Evolutionary conservation across 371 early-diverging fungal genomes (phyloP).

Genomic region (Mortierella sp.): DNA sequence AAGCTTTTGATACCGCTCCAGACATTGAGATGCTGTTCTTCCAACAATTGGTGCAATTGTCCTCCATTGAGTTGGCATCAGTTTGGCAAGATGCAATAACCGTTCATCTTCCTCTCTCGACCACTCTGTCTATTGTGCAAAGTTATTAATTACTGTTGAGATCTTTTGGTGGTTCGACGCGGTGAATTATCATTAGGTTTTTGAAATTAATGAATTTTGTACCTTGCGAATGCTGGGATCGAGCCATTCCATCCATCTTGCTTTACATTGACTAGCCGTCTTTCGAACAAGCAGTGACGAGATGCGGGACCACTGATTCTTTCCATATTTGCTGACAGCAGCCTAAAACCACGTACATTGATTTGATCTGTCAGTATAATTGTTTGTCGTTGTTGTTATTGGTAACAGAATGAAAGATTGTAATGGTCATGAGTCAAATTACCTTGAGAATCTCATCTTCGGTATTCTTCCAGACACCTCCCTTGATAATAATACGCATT

Average conservation of each 20-base stretch:
- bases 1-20: constrained; percentile 95
- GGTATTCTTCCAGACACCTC: constrained; percentile 93
- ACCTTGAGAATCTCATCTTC: constrained; percentile 97
- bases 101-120: constrained; percentile 98
- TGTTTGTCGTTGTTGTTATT: neutral
- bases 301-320: constrained; percentile 99
- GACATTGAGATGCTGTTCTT: constrained; percentile 97
- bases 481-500: constrained; percentile 61
- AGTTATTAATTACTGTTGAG: neutral
- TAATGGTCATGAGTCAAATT: neutral
- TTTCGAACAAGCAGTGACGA: constrained; percentile 95
- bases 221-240: constrained; percentile 98
- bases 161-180: neutral
- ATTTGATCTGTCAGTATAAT: neutral
- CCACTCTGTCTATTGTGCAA: constrained; percentile 88
- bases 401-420: neutral
- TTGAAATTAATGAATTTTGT: constrained; percentile 6
- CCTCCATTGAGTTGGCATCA: constrained; percentile 99
- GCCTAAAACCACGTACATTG: constrained; percentile 69
- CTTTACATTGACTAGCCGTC: constrained; percentile 98
- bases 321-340: constrained; percentile 98
- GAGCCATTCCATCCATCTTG: constrained; percentile 99
- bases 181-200: too few relatives aligned
- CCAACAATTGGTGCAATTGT: constrained; percentile 99
- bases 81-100: constrained; percentile 94